Percentiles rank a stretch among this genome's conserved stretches.
These are phyloP conservation scores for Debaryomyces tyrocola DNA, from an alignment of 805 yeast genomes.

Conservation along the genomic window DNA sequence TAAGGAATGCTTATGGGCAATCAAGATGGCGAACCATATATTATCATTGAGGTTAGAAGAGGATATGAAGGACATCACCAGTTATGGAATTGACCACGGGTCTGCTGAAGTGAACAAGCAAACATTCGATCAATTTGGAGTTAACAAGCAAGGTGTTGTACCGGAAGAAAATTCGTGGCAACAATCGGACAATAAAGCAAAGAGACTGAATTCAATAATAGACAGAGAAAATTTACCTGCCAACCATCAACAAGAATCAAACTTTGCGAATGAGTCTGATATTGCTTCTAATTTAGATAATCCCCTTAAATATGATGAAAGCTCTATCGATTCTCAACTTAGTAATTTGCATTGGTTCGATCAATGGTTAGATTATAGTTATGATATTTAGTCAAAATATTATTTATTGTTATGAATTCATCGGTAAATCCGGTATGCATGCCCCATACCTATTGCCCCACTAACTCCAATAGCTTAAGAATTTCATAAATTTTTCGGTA, in stretches of 20 bases:
- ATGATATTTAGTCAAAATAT: slow-evolving; percentile 10
- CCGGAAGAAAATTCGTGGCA: neutral
- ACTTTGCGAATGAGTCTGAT: neutral
- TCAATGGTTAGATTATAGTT: slow-evolving; percentile 43
- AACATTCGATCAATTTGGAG: slow-evolving; percentile 49
- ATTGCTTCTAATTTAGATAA: neutral
- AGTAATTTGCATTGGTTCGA: slow-evolving; percentile 57
- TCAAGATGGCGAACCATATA: slow-evolving; percentile 55
- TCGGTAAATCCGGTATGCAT: neutral
- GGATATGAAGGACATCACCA: slow-evolving; percentile 34
- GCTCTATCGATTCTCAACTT: slow-evolving; percentile 30
- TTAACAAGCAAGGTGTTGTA: slow-evolving; percentile 7
- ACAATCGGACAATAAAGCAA: neutral
- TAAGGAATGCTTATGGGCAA: slow-evolving; percentile 61
- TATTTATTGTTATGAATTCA: neutral
- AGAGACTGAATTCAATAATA: neutral
- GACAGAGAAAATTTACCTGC: neutral
- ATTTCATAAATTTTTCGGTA: too few species aligned
- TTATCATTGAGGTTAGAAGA: slow-evolving; percentile 45
- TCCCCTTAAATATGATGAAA: neutral
- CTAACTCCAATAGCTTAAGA: too few species aligned
- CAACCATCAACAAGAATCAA: neutral
- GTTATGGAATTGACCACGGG: slow-evolving; percentile 55
- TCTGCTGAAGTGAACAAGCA: slow-evolving; percentile 49
- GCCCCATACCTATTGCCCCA: slow-evolving; percentile 1